phyloP scores from a whole-genome alignment of 495 filamentous ascomycete species.

The Tuber calosporum region DNA sequence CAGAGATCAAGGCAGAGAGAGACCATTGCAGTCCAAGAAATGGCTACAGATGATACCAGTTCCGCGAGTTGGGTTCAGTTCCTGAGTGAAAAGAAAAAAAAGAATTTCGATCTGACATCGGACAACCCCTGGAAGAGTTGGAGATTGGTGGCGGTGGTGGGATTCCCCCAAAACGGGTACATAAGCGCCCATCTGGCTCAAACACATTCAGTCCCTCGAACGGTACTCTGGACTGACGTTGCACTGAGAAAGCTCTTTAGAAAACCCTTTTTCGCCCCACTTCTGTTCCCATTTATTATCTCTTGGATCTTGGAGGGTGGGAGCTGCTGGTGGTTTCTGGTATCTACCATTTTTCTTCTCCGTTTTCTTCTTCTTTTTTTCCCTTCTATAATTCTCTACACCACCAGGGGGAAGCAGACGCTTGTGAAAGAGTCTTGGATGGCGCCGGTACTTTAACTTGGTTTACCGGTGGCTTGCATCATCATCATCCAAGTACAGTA shows the following conservation, averaged over 20 bases:
- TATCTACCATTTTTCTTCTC: not conserved
- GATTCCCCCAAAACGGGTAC: not conserved
- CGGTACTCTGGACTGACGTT: not conserved
- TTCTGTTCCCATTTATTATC: not conserved
- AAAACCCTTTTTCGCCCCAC: not conserved
- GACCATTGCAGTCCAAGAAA: not conserved
- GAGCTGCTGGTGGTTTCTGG: not conserved
- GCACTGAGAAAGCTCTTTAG: not conserved
- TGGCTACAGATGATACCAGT: not conserved
- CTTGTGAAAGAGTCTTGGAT: not conserved
- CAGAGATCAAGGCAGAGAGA: not conserved
- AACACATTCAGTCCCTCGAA: constrained; percentile 1
- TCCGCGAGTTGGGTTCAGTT: not conserved
- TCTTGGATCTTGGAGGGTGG: not conserved
- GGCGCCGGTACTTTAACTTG: not conserved
- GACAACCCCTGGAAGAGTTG: not conserved
- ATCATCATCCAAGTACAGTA: no score
- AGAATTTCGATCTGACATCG: not conserved
- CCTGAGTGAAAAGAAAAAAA: not conserved
- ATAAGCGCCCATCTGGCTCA: not conserved
- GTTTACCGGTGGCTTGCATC: not conserved
- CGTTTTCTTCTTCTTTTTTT: no score
- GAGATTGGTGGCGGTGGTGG: constrained; percentile 3
- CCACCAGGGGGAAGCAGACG: not conserved
- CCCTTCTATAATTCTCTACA: not conserved